Evolutionary conservation across 371 early-diverging fungal genomes (phyloP), one percentile per base, ranked within the genome.

Genomic region (Massospora cicadina): DNA sequence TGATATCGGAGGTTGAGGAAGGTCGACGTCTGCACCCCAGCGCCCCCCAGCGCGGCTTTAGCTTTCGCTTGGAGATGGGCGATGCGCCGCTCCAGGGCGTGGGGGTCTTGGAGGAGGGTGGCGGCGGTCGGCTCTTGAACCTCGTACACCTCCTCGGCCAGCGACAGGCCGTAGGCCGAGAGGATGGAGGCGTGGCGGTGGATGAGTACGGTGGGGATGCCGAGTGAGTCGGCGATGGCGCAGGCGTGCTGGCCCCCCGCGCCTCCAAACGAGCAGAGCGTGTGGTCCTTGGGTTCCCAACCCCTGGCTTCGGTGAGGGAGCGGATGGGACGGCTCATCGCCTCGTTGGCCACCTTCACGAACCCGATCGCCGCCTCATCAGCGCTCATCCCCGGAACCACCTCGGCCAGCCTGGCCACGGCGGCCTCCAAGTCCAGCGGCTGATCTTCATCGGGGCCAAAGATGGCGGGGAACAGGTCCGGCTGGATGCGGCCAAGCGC

Each of bases 191-290:
- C 84, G 68, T 91, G 81, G 21, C 82, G 78, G 73, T 98, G 95
- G 55, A 98, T 76, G 29, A 85, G 84, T 54, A 86, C 90, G 58
- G 77, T 77, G 28, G 74, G 69, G 64, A 98, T 95, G 1, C 94
- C 93, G 25, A 98, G 70, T 2, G 84, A 82, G 24, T 82, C 78
- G 12, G 98, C 98, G 60, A 98, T 91, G 0, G 91, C 91, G 68
- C 93, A 94, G 0, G 95, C 96, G 68, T 88, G 89, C 65, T 90
- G 90, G 21, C 88, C 89, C 55, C 97, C 92, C 54, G 96, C 96
- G 24, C 98, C 98, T 43, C 98, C 98, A 82, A 97, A 97, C 27
- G 89, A 90, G 0, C 94, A 88, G 30, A 98, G 71, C 24, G 82
- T 80, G 69, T 95, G 95, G 58, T 85, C 79, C 17, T 83, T 77